Evolutionary conservation across 83 land plant species (phyloP), one percentile per base, ranked within the genome.

Genomic region (Diphasiastrum complanatum): DNA sequence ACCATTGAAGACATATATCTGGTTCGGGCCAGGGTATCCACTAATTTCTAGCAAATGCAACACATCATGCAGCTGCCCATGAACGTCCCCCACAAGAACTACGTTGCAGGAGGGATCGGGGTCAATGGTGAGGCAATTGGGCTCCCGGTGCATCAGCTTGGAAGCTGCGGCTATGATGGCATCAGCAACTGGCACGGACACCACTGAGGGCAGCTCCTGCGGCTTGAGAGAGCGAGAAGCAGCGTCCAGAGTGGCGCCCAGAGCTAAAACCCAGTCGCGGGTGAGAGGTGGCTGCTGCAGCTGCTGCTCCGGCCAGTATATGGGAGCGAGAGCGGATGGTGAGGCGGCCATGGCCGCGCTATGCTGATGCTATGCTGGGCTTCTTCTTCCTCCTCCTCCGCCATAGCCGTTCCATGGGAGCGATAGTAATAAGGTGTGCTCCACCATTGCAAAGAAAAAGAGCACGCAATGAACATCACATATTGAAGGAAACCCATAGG

Each of bases 71-170:
- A n/a, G n/a, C n/a, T n/a, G n/a, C n/a, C n/a, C n/a, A n/a, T n/a
- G n/a, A n/a, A n/a, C n/a, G n/a, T n/a, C n/a, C n/a, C n/a, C n/a
- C n/a, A n/a, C n/a, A n/a, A n/a, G n/a, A n/a, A 49, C n/a, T 14
- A 38, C 43, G 14, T 14, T 8, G 14, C 43, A 38, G 8, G 12
- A 8, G 8, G 14, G 8, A 8, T 38, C 43, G 14, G 43, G 43
- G 12, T 8, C 43, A 38, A 38, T 38, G 14, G 8, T 38, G 12
- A 38, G 14, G 43, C 43, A 38, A 38, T 38, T 38, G 43, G 43
- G 43, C 43, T 38, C 52, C 52, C 19, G 10, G 52, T 49, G 52
- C 52, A 49, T 49, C 12, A 49, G 5, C 52, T 49, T 49, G 5
- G 52, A 49, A 49, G 52, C 52, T 19, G 12, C 5, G 20, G 20